Evolutionary conservation across 805 yeast genomes (phyloP).

Genomic region (Kregervanrija pseudodelftensis): DNA sequence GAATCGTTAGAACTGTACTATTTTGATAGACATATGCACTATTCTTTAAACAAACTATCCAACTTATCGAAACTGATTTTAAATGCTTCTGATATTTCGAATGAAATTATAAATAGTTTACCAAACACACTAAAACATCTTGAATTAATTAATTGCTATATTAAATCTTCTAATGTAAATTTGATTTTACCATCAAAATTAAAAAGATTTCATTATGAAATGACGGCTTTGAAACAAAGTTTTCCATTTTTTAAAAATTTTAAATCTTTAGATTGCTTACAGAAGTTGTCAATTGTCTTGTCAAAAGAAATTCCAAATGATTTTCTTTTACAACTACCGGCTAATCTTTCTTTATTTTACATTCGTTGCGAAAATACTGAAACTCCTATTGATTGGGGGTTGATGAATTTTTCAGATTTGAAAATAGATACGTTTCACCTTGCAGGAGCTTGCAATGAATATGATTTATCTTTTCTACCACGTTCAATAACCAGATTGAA

Average conservation of each 20-base stretch:
- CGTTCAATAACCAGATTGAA: not conserved
- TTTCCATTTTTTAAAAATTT: conserved; percentile 3
- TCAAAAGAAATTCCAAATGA: not conserved
- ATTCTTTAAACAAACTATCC: not conserved
- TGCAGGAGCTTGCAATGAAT: conserved; percentile 1
- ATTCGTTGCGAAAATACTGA: not conserved
- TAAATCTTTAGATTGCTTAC: not conserved
- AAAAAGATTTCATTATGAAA: not conserved
- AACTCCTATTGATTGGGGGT: conserved; percentile 1
- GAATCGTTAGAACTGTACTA: conserved; percentile 1
- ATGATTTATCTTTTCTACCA: conserved; percentile 3
- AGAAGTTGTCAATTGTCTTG: not conserved
- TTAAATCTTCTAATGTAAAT: not conserved
- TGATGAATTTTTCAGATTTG: conserved; percentile 2
- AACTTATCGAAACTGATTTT: not conserved
- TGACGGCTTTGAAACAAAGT: not conserved
- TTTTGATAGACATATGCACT: conserved; percentile 2
- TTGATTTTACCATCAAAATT: not conserved
- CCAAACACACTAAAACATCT: not conserved
- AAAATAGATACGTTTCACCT: conserved; percentile 2
- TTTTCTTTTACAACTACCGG: conserved; percentile 1
- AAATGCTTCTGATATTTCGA: conserved; percentile 2
- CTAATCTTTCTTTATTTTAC: not conserved
- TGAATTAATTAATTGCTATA: conserved; percentile 1
- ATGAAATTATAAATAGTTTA: not conserved